phyloP scores from a whole-genome alignment of 805 yeast genomes.

The Myxozyma nipponensis region DNA sequence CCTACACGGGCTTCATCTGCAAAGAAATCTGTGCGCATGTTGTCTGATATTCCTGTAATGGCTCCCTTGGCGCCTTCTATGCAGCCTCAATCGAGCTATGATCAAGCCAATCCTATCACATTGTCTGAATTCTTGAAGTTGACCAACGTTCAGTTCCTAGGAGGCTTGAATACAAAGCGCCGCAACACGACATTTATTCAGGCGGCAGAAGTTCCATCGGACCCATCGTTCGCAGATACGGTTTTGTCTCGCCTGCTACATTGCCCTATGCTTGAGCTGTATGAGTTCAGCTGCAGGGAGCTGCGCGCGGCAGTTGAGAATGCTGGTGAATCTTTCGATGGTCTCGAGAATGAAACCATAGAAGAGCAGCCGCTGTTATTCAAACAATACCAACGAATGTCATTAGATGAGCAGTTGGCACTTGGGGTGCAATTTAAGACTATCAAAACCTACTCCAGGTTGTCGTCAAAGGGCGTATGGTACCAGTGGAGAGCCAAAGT shows the following conservation, averaged over 20 bases:
- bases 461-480: conserved; percentile 56
- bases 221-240: conserved; percentile 37
- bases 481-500: conserved; percentile 59
- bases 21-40: background rate
- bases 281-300: conserved; percentile 54
- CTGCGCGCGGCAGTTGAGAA: conserved; percentile 49
- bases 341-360: conserved; percentile 46
- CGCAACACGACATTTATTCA: conserved; percentile 28
- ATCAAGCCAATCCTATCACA: conserved; percentile 19
- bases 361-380: conserved; percentile 50
- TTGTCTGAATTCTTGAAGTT: conserved; percentile 31
- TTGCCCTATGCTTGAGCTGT: conserved; percentile 47
- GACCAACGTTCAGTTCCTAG: conserved; percentile 35
- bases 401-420: conserved; percentile 39
- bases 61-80: conserved; percentile 5
- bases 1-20: conserved; percentile 4
- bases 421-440: conserved; percentile 50
- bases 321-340: conserved; percentile 47
- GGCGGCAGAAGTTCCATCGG: conserved; percentile 18
- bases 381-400: conserved; percentile 45
- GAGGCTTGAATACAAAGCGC: conserved; percentile 30
- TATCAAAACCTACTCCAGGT: conserved; percentile 50
- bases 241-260: conserved; percentile 40
- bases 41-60: conserved; percentile 8
- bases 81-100: background rate